Conservation (phyloP, 116 monocot genomes). For the Iris pallida region DNA sequence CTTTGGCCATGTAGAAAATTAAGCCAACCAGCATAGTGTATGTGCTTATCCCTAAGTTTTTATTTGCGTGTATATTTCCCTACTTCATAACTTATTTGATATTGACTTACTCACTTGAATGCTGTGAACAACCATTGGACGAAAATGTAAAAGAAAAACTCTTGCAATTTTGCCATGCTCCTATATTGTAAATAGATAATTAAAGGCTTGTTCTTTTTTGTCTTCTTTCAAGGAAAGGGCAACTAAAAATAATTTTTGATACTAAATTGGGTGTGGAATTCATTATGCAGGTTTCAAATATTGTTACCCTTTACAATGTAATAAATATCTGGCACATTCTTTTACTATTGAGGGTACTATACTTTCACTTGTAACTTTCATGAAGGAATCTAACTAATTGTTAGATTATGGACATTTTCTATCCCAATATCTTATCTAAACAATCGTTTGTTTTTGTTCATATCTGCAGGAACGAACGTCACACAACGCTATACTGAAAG, state of each 20-base stretch:
- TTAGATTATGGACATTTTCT: not conserved
- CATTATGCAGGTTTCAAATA: slow-evolving; percentile 44
- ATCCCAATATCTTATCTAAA: not conserved
- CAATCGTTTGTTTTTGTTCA: slow-evolving; percentile 1
- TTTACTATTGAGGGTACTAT: slow-evolving; percentile 67
- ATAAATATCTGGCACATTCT: slow-evolving; percentile 98
- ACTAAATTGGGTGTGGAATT: too few species aligned
- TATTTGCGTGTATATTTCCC: not conserved
- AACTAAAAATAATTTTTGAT: not conserved
- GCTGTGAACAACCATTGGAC: slow-evolving; percentile 46
- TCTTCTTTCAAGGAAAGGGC: not conserved
- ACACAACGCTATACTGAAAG: slow-evolving; percentile 78
- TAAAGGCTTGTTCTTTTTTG: not conserved
- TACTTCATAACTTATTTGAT: too few species aligned
- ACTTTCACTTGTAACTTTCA: not conserved
- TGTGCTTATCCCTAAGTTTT: slow-evolving; percentile 2
- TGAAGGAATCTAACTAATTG: too few species aligned
- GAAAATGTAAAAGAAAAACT: slow-evolving; percentile 86
- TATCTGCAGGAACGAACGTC: slow-evolving; percentile 72
- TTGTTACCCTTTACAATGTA: slow-evolving; percentile 86
- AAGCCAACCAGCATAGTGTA: slow-evolving; percentile 88
- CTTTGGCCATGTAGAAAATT: slow-evolving; percentile 49
- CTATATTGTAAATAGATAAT: slow-evolving; percentile 30
- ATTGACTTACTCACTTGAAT: not conserved
- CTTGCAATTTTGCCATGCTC: slow-evolving; percentile 89